Base-by-base conservation (phyloP, 345 rosid genomes). In the Citrus trifoliata region DNA sequence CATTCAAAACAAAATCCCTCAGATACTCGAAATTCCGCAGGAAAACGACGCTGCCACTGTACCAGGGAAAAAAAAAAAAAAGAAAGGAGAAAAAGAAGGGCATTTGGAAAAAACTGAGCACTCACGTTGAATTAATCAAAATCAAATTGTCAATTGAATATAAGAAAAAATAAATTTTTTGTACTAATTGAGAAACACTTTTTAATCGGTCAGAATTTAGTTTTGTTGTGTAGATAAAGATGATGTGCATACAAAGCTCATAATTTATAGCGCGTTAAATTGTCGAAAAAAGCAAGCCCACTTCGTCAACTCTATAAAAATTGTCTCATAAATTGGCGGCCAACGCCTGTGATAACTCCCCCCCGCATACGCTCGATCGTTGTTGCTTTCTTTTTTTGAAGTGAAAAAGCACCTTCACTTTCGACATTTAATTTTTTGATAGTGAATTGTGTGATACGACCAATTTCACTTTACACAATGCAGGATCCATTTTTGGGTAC, bases 201-300 rank as follows among this genome's bases (percentile, higher is more conserved):
- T 14, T 14, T 40, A 24, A 42, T 7, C 25, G 24, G 13, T 22
- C 13, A 72, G 42, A 33, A 55, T 30, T 71, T 0, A 5, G 4
- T 53, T 53, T 10, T 21, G 51, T 58, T 12, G 32, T 35, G 7
- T 10, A 25, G 46, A 37, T 2, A 59, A 59, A 35, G 37, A 37
- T 2, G 35, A 59, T 62, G 33, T 4, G 46, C 35, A 7, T 2
- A 18, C 55, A 16, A 40, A 16, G 19, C 0, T 38, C 14, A 38
- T 38, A 25, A 74, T 27, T 19, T 64, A 13, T 32, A 13, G 51
- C 68, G 30, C 60, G 78, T 75, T 42, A 40, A 51, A 7, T 8
- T 70, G 60, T 70, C 60, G 24, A 48, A 16, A 74, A 73, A 74
- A 74, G 55, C 68, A 60, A 38, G 30, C 76, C 76, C 76, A 73